These are phyloP conservation scores for Sclerotiophoma versabilis DNA, from an alignment of 2,329 filamentous ascomycete species.

Conservation along the genomic window DNA sequence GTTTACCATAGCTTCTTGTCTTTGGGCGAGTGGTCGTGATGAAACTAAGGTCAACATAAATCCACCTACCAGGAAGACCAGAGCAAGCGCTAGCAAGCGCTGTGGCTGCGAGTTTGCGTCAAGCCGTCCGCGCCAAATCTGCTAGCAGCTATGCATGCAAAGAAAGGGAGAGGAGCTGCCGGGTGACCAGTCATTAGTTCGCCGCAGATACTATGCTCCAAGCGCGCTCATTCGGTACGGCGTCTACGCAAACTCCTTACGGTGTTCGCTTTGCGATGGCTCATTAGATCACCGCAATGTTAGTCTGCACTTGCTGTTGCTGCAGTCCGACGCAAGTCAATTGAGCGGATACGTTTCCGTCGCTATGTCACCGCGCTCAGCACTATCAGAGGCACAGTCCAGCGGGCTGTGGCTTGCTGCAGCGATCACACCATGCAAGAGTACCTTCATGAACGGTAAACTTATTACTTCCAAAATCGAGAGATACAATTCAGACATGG, in stretches of 20 bases:
- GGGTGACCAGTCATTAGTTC: not conserved
- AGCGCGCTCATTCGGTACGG: not conserved
- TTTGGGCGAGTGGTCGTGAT: conserved; percentile 1
- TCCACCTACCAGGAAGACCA: not conserved
- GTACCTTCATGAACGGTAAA: not conserved
- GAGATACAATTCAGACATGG: not conserved
- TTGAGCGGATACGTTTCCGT: conserved; percentile 2
- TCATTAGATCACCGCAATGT: not conserved
- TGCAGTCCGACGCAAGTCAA: not conserved
- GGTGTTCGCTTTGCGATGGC: not conserved
- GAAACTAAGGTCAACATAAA: not conserved
- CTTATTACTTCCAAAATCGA: not conserved
- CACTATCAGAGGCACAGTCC: not conserved
- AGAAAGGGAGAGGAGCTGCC: not conserved
- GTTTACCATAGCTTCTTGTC: not conserved
- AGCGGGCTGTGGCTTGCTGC: not conserved
- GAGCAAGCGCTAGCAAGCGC: not conserved
- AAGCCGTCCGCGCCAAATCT: not conserved
- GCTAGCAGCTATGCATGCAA: not conserved
- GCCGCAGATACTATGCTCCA: not conserved
- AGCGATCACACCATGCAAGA: not conserved
- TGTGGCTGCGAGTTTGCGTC: conserved; percentile 2
- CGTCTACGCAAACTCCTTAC: not conserved
- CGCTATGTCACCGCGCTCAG: not conserved
- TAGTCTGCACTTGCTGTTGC: not conserved